Evolutionary conservation across 1,284 basidiomycete species (phyloP).

Genomic region (Agaricales sp.): DNA sequence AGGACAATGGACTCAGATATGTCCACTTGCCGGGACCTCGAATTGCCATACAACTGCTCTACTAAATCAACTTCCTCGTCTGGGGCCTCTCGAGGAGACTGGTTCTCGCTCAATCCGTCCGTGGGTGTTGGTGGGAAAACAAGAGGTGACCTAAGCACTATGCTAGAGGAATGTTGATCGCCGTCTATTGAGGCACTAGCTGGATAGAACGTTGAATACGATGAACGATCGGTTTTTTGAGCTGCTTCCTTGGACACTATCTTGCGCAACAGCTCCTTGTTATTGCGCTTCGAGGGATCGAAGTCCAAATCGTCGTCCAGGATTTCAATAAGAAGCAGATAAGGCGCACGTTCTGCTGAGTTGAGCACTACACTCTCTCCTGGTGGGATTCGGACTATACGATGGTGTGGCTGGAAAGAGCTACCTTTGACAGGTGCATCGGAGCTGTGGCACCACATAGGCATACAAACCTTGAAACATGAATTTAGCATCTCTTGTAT

Average conservation of each 20-base stretch:
- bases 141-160: conserved; percentile 10
- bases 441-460: conserved; percentile 86
- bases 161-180: background rate
- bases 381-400: conserved; percentile 94
- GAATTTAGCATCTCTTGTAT: conserved; percentile 9
- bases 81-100: conserved; percentile 23
- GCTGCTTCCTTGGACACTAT: conserved; percentile 70
- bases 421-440: conserved; percentile 34
- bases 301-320: conserved; percentile 90
- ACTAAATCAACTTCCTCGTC: conserved; percentile 91
- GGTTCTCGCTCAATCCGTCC: conserved; percentile 9
- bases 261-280: conserved; percentile 80
- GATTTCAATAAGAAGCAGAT: conserved; percentile 89
- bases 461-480: conserved; percentile 77
- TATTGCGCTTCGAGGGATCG: conserved; percentile 76
- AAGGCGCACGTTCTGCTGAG: conserved; percentile 94
- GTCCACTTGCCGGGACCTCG: conserved; percentile 61
- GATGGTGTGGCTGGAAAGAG: conserved; percentile 70
- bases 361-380: conserved; percentile 98
- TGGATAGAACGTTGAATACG: background rate
- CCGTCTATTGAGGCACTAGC: conserved; percentile 12
- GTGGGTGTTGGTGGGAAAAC: conserved; percentile 18
- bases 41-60: conserved; percentile 82
- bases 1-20: conserved; percentile 74
- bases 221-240: conserved; percentile 36